phyloP scores from a whole-genome alignment of 306 rosid species.

The Ziziphus jujuba region DNA sequence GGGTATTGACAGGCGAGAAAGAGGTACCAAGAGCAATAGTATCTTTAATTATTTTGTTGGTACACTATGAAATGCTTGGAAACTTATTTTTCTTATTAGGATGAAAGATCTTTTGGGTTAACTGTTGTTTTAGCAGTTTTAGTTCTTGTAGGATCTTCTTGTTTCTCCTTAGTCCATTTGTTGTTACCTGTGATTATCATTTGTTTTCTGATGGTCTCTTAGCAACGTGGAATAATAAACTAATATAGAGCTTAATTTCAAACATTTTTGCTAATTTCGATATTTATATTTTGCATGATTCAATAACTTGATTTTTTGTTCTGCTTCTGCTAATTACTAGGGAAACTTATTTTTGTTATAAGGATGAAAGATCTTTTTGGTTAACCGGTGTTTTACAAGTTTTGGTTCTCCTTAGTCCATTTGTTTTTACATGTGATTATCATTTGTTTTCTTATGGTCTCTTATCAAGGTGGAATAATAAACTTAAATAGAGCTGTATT shows the following conservation, averaged over 20 bases:
- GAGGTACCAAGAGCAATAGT: conserved; percentile 52
- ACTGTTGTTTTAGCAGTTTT: background rate
- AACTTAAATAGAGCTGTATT: conserved; percentile 1
- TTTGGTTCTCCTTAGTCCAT: background rate
- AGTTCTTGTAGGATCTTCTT: background rate
- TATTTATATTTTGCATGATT: background rate
- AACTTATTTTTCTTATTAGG: background rate
- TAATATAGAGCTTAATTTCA: background rate
- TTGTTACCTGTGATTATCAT: background rate
- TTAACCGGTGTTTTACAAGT: background rate
- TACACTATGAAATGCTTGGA: background rate
- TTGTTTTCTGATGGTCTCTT: background rate
- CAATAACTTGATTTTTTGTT: background rate
- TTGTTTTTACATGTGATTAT: background rate
- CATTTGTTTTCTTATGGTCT: conserved; percentile 1
- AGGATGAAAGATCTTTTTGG: background rate
- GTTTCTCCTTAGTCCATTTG: background rate
- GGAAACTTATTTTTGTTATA: background rate
- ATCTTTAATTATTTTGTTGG: background rate
- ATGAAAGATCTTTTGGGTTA: background rate
- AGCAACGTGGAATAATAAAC: background rate
- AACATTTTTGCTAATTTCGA: background rate
- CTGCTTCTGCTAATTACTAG: conserved; percentile 16
- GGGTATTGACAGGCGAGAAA: conserved; percentile 86
- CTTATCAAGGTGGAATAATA: background rate